Percentiles rank a stretch among this genome's conserved stretches.
Conservation (phyloP, 2,329 filamentous ascomycete genomes). For the Stagonosporopsis chrysanthemi region DNA sequence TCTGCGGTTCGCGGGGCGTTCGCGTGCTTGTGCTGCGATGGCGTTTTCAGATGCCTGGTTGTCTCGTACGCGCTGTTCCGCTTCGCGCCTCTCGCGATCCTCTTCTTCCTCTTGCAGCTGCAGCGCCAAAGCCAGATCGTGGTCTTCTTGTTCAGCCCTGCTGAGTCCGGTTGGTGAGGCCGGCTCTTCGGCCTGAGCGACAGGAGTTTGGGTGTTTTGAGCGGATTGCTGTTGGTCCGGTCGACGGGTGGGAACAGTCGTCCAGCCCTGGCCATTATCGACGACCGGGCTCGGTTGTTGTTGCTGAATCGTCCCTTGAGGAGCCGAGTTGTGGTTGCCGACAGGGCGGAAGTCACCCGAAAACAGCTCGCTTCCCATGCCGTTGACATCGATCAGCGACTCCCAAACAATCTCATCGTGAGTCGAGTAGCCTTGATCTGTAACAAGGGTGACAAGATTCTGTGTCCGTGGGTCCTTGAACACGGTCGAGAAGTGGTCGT, state of each 20-base stretch:
- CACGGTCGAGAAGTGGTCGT: slow-evolving; percentile 95
- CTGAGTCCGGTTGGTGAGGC: slow-evolving; percentile 41
- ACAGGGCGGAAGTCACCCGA: slow-evolving; percentile 90
- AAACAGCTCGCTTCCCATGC: slow-evolving; percentile 81
- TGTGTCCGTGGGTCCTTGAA: slow-evolving; percentile 84
- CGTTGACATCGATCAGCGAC: slow-evolving; percentile 85
- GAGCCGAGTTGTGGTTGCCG: slow-evolving; percentile 59
- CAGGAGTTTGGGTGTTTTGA: slow-evolving; percentile 9
- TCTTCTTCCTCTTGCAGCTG: slow-evolving; percentile 97
- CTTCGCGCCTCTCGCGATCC: slow-evolving; percentile 68
- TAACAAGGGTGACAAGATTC: slow-evolving; percentile 83
- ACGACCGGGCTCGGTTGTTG: slow-evolving; percentile 39
- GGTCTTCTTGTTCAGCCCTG: slow-evolving; percentile 79
- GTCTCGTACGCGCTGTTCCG: slow-evolving; percentile 71
- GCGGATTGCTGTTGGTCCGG: slow-evolving; percentile 36
- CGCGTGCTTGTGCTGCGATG: slow-evolving; percentile 60
- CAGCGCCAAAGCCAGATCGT: slow-evolving; percentile 83
- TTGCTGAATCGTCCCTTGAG: slow-evolving; percentile 37
- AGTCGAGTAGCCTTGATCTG: slow-evolving; percentile 86
- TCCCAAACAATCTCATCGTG: slow-evolving; percentile 98
- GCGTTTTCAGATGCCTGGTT: slow-evolving; percentile 73
- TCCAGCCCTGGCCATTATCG: slow-evolving; percentile 60
- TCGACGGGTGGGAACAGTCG: slow-evolving; percentile 57
- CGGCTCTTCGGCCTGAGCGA: slow-evolving; percentile 26
- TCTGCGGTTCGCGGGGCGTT: slow-evolving; percentile 35